Conservation (phyloP, 2,329 filamentous ascomycete species). For the Macrophomina phaseolina region DNA sequence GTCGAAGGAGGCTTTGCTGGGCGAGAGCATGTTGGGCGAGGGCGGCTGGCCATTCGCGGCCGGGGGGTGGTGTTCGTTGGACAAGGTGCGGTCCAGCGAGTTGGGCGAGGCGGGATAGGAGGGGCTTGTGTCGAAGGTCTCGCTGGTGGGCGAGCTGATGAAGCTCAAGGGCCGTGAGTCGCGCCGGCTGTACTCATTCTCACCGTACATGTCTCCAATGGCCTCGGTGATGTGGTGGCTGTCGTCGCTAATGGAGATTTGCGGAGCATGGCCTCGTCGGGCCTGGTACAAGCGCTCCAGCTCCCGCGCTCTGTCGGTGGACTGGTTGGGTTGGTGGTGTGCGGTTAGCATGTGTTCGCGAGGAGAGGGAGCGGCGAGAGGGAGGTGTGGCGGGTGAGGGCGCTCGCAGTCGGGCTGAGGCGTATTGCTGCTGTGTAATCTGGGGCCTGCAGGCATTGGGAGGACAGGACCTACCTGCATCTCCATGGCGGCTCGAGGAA, state of each 20-base stretch:
- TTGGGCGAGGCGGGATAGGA: constrained; percentile 32
- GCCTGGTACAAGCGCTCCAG: constrained; percentile 56
- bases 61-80: constrained; percentile 5
- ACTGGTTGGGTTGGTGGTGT: constrained; percentile 36
- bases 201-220: constrained; percentile 88
- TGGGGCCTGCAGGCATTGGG: constrained; percentile 24
- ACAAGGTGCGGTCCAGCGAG: constrained; percentile 36
- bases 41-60: constrained; percentile 29
- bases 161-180: constrained; percentile 77
- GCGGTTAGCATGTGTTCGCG: constrained; percentile 37
- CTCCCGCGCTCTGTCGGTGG: constrained; percentile 50
- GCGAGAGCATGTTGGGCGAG: constrained; percentile 27
- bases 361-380: constrained; percentile 21
- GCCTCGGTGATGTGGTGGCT: constrained; percentile 94
- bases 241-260: constrained; percentile 80
- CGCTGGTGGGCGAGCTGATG: constrained; percentile 64
- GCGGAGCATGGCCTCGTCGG: constrained; percentile 63
- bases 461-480: constrained; percentile 34
- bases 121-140: constrained; percentile 45
- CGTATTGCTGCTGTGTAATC: constrained; percentile 27
- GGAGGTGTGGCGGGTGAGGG: constrained; percentile 20
- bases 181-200: constrained; percentile 65
- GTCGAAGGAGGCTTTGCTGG: constrained; percentile 31
- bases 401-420: constrained; percentile 9
- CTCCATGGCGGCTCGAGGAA: constrained; percentile 36